Conservation (phyloP, 148 eudicot species). For the Spergularia bocconei region DNA sequence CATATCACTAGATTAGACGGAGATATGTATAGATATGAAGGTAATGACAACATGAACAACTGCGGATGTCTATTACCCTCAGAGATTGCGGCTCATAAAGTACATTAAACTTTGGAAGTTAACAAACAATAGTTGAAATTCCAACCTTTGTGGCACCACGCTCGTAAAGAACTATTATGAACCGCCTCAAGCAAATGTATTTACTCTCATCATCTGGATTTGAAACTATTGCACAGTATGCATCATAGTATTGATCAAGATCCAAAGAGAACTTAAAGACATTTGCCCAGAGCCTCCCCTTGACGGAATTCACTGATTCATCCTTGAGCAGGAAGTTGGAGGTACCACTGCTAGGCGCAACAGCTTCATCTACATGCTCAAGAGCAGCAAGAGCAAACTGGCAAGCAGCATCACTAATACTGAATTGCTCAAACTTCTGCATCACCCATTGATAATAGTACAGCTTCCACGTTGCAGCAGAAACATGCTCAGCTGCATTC, state of each 20-base stretch:
- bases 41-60: not conserved
- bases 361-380: constrained; percentile 92
- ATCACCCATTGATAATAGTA: constrained; percentile 93
- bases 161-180: constrained; percentile 88
- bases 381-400: constrained; percentile 96
- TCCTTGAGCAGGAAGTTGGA: constrained; percentile 24
- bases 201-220: constrained; percentile 98
- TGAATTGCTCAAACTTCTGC: constrained; percentile 94
- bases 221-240: constrained; percentile 94
- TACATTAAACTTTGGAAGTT: not conserved
- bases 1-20: not conserved
- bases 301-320: constrained; percentile 63
- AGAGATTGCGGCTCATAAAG: not conserved
- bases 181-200: constrained; percentile 86
- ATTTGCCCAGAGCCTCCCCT: constrained; percentile 98
- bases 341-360: constrained; percentile 34
- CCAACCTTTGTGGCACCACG: constrained; percentile 85
- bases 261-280: constrained; percentile 90
- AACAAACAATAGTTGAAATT: constrained; percentile 11
- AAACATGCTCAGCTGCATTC: constrained; percentile 45
- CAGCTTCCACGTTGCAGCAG: constrained; percentile 82
- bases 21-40: not conserved
- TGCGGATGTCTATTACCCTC: not conserved
- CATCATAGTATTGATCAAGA: constrained; percentile 70
- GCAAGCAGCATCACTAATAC: constrained; percentile 81